A percentile compares a stretch with the other conserved stretches of the same genome.
phyloP scores from a whole-genome alignment of 768 basidiomycete species.

The Boletus fagicola region DNA sequence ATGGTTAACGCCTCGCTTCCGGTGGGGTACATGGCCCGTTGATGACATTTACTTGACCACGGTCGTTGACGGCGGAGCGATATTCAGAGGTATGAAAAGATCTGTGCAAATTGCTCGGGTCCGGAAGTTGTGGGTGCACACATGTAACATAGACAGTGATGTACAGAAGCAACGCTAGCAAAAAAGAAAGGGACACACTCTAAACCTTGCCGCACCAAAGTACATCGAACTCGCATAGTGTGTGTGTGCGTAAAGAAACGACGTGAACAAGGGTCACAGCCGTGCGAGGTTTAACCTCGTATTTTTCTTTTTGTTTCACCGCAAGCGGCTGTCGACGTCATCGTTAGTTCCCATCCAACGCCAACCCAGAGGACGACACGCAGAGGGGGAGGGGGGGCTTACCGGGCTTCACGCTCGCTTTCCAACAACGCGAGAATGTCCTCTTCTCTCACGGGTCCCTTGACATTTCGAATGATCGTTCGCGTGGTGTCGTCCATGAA shows the following conservation, averaged over 20 bases:
- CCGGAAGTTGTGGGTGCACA: not conserved
- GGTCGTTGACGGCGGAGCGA: not conserved
- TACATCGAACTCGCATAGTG: not conserved
- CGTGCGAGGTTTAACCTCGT: not conserved
- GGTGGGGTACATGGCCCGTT: no score
- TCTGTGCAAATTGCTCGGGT: not conserved
- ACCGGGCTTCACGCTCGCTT: slow-evolving; percentile 90
- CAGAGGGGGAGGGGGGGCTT: not conserved
- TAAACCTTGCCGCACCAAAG: not conserved
- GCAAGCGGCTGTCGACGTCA: slow-evolving; percentile 21
- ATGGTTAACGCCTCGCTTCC: not conserved
- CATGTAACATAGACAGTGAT: not conserved
- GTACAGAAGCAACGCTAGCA: slow-evolving; percentile 8
- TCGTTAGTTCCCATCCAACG: not conserved
- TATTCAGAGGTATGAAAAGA: not conserved
- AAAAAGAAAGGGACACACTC: not conserved
- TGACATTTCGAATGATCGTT: slow-evolving; percentile 98
- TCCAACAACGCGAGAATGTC: slow-evolving; percentile 97
- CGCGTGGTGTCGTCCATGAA: slow-evolving; percentile 97
- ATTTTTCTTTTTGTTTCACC: slow-evolving; percentile 6
- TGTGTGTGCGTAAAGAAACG: not conserved
- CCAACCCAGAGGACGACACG: not conserved
- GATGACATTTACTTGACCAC: not conserved
- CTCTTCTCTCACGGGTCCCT: slow-evolving; percentile 93
- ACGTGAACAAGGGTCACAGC: not conserved